Evolutionary conservation across 176 grass and related monocot genomes (phyloP), one percentile per base, ranked within the genome.

Genomic region (Cenchrus fungigraminus): DNA sequence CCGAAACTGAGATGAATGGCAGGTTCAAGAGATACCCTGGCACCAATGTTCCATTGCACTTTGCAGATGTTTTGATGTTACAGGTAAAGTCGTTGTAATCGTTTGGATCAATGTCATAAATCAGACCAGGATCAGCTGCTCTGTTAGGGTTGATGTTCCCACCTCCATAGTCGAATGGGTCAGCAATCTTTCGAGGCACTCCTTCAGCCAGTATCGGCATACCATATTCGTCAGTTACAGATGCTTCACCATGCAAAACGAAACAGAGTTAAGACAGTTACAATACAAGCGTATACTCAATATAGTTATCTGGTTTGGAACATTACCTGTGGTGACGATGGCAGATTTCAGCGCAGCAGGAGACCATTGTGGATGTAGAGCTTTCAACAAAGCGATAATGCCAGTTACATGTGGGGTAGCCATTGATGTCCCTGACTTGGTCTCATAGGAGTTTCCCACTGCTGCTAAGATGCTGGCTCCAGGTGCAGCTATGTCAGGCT

Each of bases 101-200:
- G 0, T 0, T 72, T 29, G 84, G 76, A 31, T 79, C 76, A 10
- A 86, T 86, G 67, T 86, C 76, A 52, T 73, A 86, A 28, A 86
- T 53, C 34, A 34, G 3, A 34, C 34, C 34, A 34, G 34, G 34
- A 34, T 34, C 34, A 34, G 34, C 34, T 34, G 3, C 34, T 34
- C 34, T 34, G 34, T 34, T 86, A 9, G 76, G 84, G 45, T 79
- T 53, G 9, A 86, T 65, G 76, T 84, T 19, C 1, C 87, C 87
- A 0, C 75, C 81, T 13, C 87, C 87, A 0, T 84, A 89, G 68
- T 89, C 87, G 5, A 89, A 89, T 9, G 87, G 87, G 42, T 84
- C 82, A 9, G 87, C 87, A 8, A 79, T 43, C 42, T 89, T 89
- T 34, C 34, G 12, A 2, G 68, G 87, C 9, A 79, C 0, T 9